Conservation (phyloP, 2,329 filamentous ascomycete genomes). For the Clarireedia paspali region DNA sequence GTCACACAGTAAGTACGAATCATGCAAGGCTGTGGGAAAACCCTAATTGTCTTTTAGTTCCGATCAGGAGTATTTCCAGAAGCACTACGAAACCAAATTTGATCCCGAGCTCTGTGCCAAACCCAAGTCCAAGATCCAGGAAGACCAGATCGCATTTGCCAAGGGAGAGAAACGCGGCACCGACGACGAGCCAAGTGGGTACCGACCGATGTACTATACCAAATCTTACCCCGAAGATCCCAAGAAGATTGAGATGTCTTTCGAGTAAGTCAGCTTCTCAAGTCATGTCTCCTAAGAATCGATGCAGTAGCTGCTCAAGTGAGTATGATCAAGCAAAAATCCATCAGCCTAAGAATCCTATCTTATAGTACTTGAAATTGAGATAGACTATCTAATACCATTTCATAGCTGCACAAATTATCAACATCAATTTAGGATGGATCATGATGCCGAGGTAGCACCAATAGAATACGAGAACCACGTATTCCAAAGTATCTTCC, state of each 20-base stretch:
- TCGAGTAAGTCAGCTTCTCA: conserved; percentile 37
- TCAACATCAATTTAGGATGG: conserved; percentile 57
- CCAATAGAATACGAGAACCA: not conserved
- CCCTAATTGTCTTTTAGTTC: conserved; percentile 24
- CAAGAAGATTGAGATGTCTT: conserved; percentile 59
- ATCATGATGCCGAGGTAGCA: not conserved
- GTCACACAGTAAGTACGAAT: conserved; percentile 45
- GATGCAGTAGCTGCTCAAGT: not conserved
- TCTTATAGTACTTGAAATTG: not conserved
- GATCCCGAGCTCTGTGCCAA: conserved; percentile 42
- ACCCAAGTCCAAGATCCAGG: conserved; percentile 35
- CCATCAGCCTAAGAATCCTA: not conserved
- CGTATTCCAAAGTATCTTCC: conserved; percentile 48
- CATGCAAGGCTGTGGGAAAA: too few relatives aligned
- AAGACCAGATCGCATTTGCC: conserved; percentile 34
- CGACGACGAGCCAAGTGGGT: conserved; percentile 44
- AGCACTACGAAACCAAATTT: conserved; percentile 59
- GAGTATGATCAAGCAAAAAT: not conserved
- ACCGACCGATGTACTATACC: conserved; percentile 59
- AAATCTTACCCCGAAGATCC: conserved; percentile 49
- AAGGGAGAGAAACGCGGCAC: conserved; percentile 41
- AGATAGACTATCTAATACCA: too few relatives aligned
- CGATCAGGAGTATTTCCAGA: conserved; percentile 57
- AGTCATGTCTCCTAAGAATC: not conserved
- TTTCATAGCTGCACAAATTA: conserved; percentile 54